Evolutionary conservation across 768 basidiomycete species (phyloP), one percentile per base, ranked within the genome.

Genomic region (Calocera cornea): DNA sequence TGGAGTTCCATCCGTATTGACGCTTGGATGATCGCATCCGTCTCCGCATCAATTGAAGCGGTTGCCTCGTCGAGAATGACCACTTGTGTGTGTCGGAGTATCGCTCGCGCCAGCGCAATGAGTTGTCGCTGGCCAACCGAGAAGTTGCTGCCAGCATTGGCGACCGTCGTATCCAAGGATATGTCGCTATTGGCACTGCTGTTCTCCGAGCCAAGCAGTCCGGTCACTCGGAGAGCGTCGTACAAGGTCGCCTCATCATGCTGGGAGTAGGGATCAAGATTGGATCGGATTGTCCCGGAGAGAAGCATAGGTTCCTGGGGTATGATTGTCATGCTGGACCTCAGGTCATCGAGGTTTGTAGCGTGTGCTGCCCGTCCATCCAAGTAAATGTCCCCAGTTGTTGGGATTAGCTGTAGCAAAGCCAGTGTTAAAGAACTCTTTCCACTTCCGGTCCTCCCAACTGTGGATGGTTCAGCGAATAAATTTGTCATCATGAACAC

Each of bases 321-420:
- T 34, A 78, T 76, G 69, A 76, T 75, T 19, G 75, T 76, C 60
- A 78, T 72, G 41, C 73, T 70, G 0, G 72, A 65, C 38, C 77
- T 60, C 16, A 79, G 68, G 17, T 72, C 74, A 41, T 77, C 70
- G 14, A 77, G 67, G 65, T 77, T 77, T 69, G 77, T 72, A 29
- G 69, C 68, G 36, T 71, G 69, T 0, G 73, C 73, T 50, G 72
- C 72, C 33, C 70, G 50, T 12, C 74, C 76, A 65, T 77, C 77
- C 65, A 77, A 75, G 41, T 66, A 66, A 40, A 77, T 73, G 24
- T 71, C 71, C 8, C 78, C 78, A 27, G 72, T 70, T 12, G 75
- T 75, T 7, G 78, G 78, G 41, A 79, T 74, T 72, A 78, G 73
- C 0, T 77, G 70, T 17, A 79, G 69, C 11, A 79, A 68, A 0